Base-by-base conservation (phyloP, 2,329 filamentous ascomycete species). In the Calonectria pseudoreteaudii region DNA sequence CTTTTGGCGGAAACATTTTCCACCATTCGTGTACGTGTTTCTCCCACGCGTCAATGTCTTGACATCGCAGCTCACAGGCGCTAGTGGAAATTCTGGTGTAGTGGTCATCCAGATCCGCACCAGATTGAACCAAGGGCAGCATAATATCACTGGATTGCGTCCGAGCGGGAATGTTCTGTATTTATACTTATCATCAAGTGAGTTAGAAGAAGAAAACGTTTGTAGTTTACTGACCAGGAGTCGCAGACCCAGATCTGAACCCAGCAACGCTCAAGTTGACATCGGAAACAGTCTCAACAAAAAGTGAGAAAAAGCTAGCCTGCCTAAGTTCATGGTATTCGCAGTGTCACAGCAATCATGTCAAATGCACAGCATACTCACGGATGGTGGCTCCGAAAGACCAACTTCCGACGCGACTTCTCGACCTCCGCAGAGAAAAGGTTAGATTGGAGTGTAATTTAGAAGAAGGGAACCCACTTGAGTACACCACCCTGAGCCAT, bases 401-500 rank as follows among this genome's bases (percentile, higher is more conserved):
- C 16, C 50, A 62, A 11, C 49, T 56, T 23, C 68, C 68, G 36
- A 66, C 68, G 2, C 60, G 68, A n/a, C 60, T 70, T 28, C 47
- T 70, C 14, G 60, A 66, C 2, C 65, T 74, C 3, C 49, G 49
- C n/a, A 65, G 34, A 9, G 41, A 53, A n/a, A 72, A 53, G 34
- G 41, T 74, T 18, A 74, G 38, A n/a, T 11, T 74, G 8, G 66
- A 72, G 41, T 73, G 70, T 49, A 20, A 70, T 13, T 16, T 71
- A 7, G 3, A 28, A 6, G 28, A 41, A 16, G 16, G 23, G 16
- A 16, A 16, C 9, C 14, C 23, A 18, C 14, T 67, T 7, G 28
- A 67, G 44, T 71, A 71, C 30, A 71, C 73, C 2, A 75, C 73
- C 0, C 47, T 75, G 4, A 75, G 73, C 26, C 70, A 75, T 0